Base-by-base conservation (phyloP, 441 rosid species). In the Aleurites moluccanus region DNA sequence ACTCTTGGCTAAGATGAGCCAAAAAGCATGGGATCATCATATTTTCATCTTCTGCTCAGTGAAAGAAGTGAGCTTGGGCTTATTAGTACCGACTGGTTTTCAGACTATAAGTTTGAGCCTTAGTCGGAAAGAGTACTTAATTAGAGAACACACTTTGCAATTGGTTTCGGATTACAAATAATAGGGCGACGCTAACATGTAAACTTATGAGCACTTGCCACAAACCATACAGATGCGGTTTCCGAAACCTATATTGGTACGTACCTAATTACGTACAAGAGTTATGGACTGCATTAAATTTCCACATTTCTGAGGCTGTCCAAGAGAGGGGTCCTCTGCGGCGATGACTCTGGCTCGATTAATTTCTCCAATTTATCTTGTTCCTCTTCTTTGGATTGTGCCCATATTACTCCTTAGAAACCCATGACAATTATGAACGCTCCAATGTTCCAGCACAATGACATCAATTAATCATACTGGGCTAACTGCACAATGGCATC, bases 381-480 rank as follows among this genome's bases (percentile, higher is more conserved):
- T 55, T 74, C 78, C 53, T 73, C 80, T 59, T 86, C 90, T 67
- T 78, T 69, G 80, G 83, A 82, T 65, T 77, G 80, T 10, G 88
- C 88, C 90, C 87, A 85, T 7, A 84, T 77, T n/a, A 86, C 90
- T 28, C 88, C 88, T 64, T 88, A 88, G 75, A 88, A 86, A 45
- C 92, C 92, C 0, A 73, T 81, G 20, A 86, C 86, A 30, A 86
- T 84, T 66, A 85, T 45, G 35, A 77, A 30, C 47, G 90, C 84
- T 69, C 90, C 91, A 9, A 86, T 42, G 23, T 86, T 27, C 52
- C 90, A 86, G 85, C 85, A 75, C 49, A 72, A 53, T 7, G 13
- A 44, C 44, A 35, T 3, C 21, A 20, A 6, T 33, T 49, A 47
- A 52, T 38, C n/a, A n/a, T n/a, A 30, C 40, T 38, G 65, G n/a